These are phyloP conservation scores for Echium plantagineum DNA, from an alignment of 257 asterid genomes.

Conservation along the genomic window DNA sequence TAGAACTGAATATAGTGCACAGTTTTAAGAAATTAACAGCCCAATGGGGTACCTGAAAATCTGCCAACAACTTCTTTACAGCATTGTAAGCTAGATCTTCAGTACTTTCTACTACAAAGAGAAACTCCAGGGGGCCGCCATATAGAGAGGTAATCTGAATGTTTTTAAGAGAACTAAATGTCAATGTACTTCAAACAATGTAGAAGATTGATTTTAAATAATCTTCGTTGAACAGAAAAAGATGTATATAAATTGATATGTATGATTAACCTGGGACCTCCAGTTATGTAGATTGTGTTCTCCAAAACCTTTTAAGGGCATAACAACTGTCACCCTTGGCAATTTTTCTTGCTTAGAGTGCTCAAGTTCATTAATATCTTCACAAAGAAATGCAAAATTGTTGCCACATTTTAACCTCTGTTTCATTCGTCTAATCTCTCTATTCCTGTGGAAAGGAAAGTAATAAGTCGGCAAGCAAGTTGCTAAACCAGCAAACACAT, in stretches of 20 bases:
- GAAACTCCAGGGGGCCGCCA: conserved; percentile 91
- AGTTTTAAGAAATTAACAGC: background rate
- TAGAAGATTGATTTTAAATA: too few species aligned
- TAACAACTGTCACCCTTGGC: conserved; percentile 87
- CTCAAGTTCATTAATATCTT: conserved; percentile 71
- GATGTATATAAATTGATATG: background rate
- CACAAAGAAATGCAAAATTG: conserved; percentile 61
- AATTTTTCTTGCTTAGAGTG: conserved; percentile 71
- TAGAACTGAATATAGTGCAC: too few species aligned
- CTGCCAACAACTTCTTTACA: conserved; percentile 49
- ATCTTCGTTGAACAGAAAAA: background rate
- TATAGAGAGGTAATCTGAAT: conserved; percentile 87
- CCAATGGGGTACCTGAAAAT: conserved; percentile 45
- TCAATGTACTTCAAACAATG: background rate
- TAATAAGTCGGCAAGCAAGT: conserved; percentile 4
- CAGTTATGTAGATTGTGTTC: conserved; percentile 97
- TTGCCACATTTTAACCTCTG: conserved; percentile 51
- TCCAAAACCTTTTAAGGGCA: conserved; percentile 98
- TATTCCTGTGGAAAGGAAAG: conserved; percentile 46
- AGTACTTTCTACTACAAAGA: conserved; percentile 80
- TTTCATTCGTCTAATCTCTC: conserved; percentile 62
- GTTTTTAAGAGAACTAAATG: conserved; percentile 12
- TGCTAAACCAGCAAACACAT: too few species aligned
- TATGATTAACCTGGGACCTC: conserved; percentile 74
- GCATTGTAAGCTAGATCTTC: conserved; percentile 97